phyloP scores from a whole-genome alignment of 768 basidiomycete species.

The Gautieria morchelliformis region DNA sequence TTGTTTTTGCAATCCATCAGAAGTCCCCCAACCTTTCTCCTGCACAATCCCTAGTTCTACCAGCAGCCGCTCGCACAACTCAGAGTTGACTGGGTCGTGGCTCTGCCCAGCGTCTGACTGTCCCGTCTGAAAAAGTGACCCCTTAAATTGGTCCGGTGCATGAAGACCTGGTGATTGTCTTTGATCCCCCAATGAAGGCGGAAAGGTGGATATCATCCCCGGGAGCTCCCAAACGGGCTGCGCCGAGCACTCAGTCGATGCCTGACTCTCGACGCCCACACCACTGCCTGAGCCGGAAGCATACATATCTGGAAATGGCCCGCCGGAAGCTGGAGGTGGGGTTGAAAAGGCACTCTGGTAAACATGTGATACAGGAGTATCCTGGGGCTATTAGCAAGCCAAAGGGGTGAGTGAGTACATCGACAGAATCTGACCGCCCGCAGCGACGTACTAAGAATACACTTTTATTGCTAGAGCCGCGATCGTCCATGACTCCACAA shows the following conservation, averaged over 20 bases:
- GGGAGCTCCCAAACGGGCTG: not conserved
- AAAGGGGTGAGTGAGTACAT: not conserved
- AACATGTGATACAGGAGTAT: not conserved
- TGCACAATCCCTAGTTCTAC: not conserved
- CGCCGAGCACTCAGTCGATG: not conserved
- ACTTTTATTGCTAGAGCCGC: not conserved
- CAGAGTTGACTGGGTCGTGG: not conserved
- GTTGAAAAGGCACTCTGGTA: not conserved
- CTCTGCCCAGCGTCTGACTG: not conserved
- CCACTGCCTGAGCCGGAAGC: not conserved
- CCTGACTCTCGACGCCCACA: not conserved
- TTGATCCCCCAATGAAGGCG: not conserved
- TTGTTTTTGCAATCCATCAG: not conserved
- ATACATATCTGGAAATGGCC: not conserved
- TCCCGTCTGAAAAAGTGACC: not conserved
- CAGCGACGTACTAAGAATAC: not conserved
- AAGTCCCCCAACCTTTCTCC: not conserved
- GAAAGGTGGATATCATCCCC: not conserved
- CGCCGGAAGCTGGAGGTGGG: not conserved
- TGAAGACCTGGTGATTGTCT: not conserved
- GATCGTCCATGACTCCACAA: not conserved
- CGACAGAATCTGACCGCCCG: too few species aligned
- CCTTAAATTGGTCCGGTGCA: not conserved
- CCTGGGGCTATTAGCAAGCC: not conserved
- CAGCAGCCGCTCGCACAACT: not conserved